phyloP scores from a whole-genome alignment of 2,329 filamentous ascomycete species.

The Chaetomiaceae sp. region DNA sequence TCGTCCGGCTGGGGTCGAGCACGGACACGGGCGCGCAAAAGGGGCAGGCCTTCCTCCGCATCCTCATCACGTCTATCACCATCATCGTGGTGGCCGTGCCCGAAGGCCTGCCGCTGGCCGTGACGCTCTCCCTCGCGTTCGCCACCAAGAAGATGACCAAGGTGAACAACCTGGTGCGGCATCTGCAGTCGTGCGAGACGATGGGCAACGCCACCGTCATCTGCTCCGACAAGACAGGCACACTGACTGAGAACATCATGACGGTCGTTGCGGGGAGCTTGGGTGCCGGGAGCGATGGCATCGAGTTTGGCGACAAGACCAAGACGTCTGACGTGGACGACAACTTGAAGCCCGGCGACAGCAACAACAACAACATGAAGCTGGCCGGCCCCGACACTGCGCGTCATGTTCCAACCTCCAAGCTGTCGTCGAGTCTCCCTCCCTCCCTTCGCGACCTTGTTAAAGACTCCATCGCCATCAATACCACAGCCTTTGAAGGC shows the following conservation, averaged over 20 bases:
- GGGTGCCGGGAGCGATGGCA: slow-evolving; percentile 33
- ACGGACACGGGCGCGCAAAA: slow-evolving; percentile 49
- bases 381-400: background rate
- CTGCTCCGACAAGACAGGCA: slow-evolving; percentile 56
- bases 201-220: slow-evolving; percentile 59
- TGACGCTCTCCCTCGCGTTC: slow-evolving; percentile 45
- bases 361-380: background rate
- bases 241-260: slow-evolving; percentile 51
- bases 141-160: slow-evolving; percentile 64
- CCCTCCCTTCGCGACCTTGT: slow-evolving; percentile 1
- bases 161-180: slow-evolving; percentile 65
- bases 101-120: slow-evolving; percentile 54
- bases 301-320: background rate
- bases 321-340: background rate
- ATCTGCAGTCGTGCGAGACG: slow-evolving; percentile 63
- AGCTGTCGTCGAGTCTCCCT: background rate
- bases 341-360: background rate
- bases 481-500: slow-evolving; percentile 65
- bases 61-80: slow-evolving; percentile 60
- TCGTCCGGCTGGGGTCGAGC: slow-evolving; percentile 52
- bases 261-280: slow-evolving; percentile 48
- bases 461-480: slow-evolving; percentile 44
- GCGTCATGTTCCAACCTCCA: background rate
- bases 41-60: slow-evolving; percentile 52
- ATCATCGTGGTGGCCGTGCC: slow-evolving; percentile 64